A percentile compares a stretch with the other conserved stretches of the same genome.
phyloP scores from a whole-genome alignment of 352 stramenopile genomes.

The Pythium dissimile region DNA sequence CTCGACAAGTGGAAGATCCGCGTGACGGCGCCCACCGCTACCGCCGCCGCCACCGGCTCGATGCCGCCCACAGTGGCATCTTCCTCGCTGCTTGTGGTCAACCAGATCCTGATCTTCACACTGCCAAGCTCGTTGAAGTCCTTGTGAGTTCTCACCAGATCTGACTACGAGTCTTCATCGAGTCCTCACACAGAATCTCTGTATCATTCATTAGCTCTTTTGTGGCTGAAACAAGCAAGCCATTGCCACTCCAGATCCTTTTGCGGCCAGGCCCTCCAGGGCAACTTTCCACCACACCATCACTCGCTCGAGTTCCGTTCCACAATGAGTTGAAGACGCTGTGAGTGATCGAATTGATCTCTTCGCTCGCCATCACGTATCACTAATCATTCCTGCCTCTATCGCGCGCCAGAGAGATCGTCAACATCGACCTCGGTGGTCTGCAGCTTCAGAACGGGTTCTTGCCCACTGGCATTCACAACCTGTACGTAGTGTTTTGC shows the following conservation, averaged over 20 bases:
- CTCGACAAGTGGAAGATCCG: constrained; percentile 6
- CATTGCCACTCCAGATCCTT: constrained; percentile 2
- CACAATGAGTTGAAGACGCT: background rate
- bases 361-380: background rate
- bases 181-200: background rate
- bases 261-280: background rate
- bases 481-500: constrained; percentile 4
- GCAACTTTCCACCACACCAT: background rate
- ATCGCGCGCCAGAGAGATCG: background rate
- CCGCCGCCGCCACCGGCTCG: background rate
- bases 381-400: background rate
- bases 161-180: background rate
- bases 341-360: background rate
- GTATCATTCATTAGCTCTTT: background rate
- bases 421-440: constrained; percentile 2
- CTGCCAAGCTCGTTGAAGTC: background rate
- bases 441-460: background rate
- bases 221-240: background rate
- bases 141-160: constrained; percentile 1
- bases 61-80: background rate
- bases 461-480: background rate
- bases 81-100: background rate
- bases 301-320: constrained; percentile 3
- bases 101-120: constrained; percentile 2
- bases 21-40: background rate